A percentile compares a stretch with the other conserved stretches of the same genome.
phyloP scores from a whole-genome alignment of 495 filamentous ascomycete species.

The Trichocladium antarcticum region DNA sequence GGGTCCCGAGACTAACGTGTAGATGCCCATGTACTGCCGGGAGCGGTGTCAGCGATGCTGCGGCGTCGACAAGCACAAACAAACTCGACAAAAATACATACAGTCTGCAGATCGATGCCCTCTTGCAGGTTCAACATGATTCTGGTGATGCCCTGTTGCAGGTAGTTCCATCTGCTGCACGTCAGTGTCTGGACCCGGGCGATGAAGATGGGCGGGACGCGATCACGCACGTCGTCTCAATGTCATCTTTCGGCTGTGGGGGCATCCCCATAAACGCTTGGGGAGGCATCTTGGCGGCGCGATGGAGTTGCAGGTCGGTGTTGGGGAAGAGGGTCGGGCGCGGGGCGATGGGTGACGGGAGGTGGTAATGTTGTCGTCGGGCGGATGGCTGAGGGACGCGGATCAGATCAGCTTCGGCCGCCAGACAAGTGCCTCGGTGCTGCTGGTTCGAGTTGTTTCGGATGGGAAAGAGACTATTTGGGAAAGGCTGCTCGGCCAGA shows the following conservation, averaged over 20 bases:
- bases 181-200: conserved; percentile 11
- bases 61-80: too few relatives aligned
- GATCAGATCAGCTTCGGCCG: too few relatives aligned
- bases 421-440: too few relatives aligned
- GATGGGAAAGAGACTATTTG: neutral
- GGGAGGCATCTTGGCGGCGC: conserved; percentile 18
- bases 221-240: conserved; percentile 63
- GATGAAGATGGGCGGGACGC: neutral
- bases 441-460: neutral
- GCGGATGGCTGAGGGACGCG: too few relatives aligned
- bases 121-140: conserved; percentile 89
- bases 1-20: conserved; percentile 54
- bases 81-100: conserved; percentile 45
- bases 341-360: too few relatives aligned
- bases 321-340: neutral
- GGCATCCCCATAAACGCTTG: conserved; percentile 29
- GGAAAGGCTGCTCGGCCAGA: neutral
- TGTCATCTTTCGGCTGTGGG: conserved; percentile 61
- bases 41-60: conserved; percentile 8
- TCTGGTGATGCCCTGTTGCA: conserved; percentile 74
- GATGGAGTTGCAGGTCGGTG: conserved; percentile 1
- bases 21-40: conserved; percentile 80
- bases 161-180: conserved; percentile 63
- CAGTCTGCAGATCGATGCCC: conserved; percentile 83
- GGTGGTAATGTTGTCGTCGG: too few relatives aligned